A percentile compares a stretch with the other conserved stretches of the same genome.
Evolutionary conservation across 805 yeast genomes (phyloP).

Genomic region (Debaryomyces prosopidis): DNA sequence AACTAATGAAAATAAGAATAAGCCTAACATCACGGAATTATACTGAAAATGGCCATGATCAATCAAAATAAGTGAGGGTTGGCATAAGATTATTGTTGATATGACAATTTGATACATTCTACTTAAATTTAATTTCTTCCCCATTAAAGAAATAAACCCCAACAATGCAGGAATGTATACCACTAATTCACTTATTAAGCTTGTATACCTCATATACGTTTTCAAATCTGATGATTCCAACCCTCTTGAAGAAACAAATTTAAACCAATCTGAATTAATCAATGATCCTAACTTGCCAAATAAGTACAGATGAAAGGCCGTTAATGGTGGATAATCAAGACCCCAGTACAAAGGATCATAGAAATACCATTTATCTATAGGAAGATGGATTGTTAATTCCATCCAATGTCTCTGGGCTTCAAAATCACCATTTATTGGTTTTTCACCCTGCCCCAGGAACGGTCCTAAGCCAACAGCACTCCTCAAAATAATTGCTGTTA

Average conservation of each 20-base stretch:
- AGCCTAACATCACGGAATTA: conserved; percentile 91
- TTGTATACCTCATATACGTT: conserved; percentile 83
- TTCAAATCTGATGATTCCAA: conserved; percentile 66
- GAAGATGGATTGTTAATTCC: conserved; percentile 80
- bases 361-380: conserved; percentile 80
- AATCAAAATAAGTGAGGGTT: conserved; percentile 78
- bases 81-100: conserved; percentile 76
- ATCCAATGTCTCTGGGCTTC: conserved; percentile 99
- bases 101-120: conserved; percentile 77
- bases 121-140: conserved; percentile 53
- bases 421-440: conserved; percentile 92
- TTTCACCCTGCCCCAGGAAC: conserved; percentile 68
- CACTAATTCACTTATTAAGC: conserved; percentile 69
- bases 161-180: conserved; percentile 80
- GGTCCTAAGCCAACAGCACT: conserved; percentile 88
- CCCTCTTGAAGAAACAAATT: conserved; percentile 71
- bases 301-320: conserved; percentile 88
- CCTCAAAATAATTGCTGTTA: conserved; percentile 73
- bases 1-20: conserved; percentile 66
- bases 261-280: conserved; percentile 75
- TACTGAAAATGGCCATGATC: conserved; percentile 99
- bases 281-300: conserved; percentile 71
- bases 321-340: conserved; percentile 93
- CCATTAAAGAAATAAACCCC: conserved; percentile 68
- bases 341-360: conserved; percentile 95